Evolutionary conservation across 2,329 filamentous ascomycete genomes (phyloP).

Genomic region (Calonectria crousiana): DNA sequence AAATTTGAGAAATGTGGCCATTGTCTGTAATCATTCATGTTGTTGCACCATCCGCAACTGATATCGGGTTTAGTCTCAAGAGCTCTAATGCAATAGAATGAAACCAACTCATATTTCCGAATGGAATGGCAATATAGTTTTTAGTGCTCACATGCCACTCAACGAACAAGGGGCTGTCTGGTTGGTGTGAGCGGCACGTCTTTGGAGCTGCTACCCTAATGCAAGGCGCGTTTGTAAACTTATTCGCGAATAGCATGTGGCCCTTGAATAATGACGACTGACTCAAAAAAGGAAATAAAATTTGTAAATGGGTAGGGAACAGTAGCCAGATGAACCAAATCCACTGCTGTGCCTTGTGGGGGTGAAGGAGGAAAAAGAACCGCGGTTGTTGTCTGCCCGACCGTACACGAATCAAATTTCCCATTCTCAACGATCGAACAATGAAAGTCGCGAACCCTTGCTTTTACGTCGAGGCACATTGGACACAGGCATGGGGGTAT

Average conservation of each 20-base stretch:
- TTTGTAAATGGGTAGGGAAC: neutral
- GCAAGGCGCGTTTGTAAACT: neutral
- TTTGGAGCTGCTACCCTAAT: neutral
- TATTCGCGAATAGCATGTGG: neutral
- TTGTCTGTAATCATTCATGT: neutral
- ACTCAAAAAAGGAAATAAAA: neutral
- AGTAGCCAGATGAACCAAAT: neutral
- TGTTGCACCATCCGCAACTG: neutral
- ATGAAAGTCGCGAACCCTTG: too few relatives aligned
- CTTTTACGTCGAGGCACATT: too few relatives aligned
- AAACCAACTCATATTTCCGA: neutral
- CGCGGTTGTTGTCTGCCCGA: neutral
- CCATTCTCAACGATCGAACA: neutral
- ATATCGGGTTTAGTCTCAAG: neutral
- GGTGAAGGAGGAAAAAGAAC: neutral
- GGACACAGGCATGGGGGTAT: neutral
- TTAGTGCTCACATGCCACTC: neutral
- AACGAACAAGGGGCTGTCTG: neutral
- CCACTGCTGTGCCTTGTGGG: neutral
- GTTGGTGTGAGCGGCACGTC: neutral
- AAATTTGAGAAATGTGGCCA: neutral
- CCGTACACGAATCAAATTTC: too few relatives aligned
- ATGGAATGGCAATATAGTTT: neutral
- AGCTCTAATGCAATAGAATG: neutral
- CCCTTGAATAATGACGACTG: neutral